These are phyloP conservation scores for Agarophyton chilense DNA, from an alignment of 23 red algal species.

Conservation along the genomic window DNA sequence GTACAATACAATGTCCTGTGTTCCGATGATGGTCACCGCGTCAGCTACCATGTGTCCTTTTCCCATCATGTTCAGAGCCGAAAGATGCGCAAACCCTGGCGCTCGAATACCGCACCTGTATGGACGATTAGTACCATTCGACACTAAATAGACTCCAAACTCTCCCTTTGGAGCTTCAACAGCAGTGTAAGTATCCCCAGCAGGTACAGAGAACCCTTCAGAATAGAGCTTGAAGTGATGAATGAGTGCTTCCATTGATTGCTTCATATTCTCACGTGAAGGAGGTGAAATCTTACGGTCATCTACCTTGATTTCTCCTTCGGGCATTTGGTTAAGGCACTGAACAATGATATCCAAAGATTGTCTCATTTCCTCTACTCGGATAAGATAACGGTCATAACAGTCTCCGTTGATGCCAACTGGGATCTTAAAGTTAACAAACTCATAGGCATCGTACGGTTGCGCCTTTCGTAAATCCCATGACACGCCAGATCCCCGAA, in stretches of 20 bases:
- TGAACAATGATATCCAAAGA: conserved; percentile 93
- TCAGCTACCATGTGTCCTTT: conserved; percentile 99
- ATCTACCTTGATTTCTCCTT: conserved; percentile 99
- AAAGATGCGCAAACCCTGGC: conserved; percentile 98
- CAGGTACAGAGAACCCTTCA: conserved; percentile 93
- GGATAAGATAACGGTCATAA: conserved; percentile 95
- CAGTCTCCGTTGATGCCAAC: conserved; percentile 91
- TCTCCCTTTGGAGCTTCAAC: conserved; percentile 99
- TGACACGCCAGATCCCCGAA: conserved; percentile 87
- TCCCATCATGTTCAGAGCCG: conserved; percentile 90
- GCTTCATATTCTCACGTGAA: conserved; percentile 94
- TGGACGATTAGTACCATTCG: conserved; percentile 97
- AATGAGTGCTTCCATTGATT: conserved; percentile 98
- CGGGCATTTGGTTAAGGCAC: conserved; percentile 99
- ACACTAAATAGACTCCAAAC: conserved; percentile 91
- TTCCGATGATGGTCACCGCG: conserved; percentile 97
- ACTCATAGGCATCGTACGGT: conserved; percentile 98
- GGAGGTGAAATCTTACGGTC: conserved; percentile 99
- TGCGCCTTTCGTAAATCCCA: conserved; percentile 97
- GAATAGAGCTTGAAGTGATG: conserved; percentile 99
- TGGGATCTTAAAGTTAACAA: conserved; percentile 95
- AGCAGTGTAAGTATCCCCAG: conserved; percentile 93
- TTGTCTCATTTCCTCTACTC: conserved; percentile 99
- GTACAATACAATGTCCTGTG: conserved; percentile 95
- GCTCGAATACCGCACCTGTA: conserved; percentile 96